A percentile compares a stretch with the other conserved stretches of the same genome.
These are phyloP conservation scores for Scedosporium dehoogii DNA, from an alignment of 2,329 filamentous ascomycete species.

Conservation along the genomic window DNA sequence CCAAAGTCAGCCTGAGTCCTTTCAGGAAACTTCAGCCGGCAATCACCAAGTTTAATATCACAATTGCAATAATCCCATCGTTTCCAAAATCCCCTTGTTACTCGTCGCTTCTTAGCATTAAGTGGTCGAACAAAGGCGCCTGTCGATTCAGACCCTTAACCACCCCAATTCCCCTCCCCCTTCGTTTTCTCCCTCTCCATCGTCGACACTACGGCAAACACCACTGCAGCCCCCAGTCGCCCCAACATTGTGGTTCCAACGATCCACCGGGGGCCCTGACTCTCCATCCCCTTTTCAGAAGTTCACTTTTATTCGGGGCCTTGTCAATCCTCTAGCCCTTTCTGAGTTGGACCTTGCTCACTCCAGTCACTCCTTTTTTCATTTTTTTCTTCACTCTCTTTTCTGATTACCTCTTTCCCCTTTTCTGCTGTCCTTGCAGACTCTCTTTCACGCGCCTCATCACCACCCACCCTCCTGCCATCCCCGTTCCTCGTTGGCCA, in stretches of 20 bases:
- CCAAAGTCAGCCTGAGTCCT: background rate
- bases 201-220: slow-evolving; percentile 7
- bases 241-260: slow-evolving; percentile 24
- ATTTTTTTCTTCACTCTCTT: slow-evolving; percentile 15
- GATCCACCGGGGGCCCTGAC: slow-evolving; percentile 11
- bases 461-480: background rate
- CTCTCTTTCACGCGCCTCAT: background rate
- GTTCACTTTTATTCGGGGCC: background rate
- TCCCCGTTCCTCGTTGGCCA: background rate
- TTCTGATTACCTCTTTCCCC: slow-evolving; percentile 7
- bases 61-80: background rate
- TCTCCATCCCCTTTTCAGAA: slow-evolving; percentile 7
- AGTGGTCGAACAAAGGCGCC: background rate
- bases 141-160: slow-evolving; percentile 1
- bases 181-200: background rate
- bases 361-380: slow-evolving; percentile 28
- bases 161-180: background rate
- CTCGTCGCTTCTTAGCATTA: background rate
- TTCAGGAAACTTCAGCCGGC: background rate
- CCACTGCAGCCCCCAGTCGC: slow-evolving; percentile 9
- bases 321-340: slow-evolving; percentile 3
- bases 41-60: background rate
- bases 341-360: slow-evolving; percentile 14
- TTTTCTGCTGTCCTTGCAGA: slow-evolving; percentile 1
- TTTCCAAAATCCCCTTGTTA: background rate